Percentiles rank a stretch among this genome's conserved stretches.
phyloP scores from a whole-genome alignment of 202 grass and related monocot genomes.

The Saccharum hybrid region DNA sequence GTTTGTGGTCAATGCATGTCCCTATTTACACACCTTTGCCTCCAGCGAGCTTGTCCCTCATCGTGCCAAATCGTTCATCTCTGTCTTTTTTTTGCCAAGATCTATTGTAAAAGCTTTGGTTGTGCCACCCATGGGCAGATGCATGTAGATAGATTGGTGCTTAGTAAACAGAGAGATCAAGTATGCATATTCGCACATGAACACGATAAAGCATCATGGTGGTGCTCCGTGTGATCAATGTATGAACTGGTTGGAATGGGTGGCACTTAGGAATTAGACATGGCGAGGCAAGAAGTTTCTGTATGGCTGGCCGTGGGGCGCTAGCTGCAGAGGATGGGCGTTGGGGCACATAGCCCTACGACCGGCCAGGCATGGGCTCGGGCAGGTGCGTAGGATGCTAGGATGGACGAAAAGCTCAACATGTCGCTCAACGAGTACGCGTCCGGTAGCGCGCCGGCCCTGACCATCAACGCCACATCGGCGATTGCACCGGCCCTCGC shows the following conservation, averaged over 20 bases:
- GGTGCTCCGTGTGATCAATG: too few species aligned
- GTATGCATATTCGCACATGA: too few species aligned
- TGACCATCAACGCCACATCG: too few species aligned
- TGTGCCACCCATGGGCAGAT: too few species aligned
- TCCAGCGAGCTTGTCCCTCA: too few species aligned
- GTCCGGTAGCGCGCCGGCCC: constrained; percentile 52
- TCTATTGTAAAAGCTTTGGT: too few species aligned
- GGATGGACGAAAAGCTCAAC: constrained; percentile 46
- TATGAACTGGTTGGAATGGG: not conserved
- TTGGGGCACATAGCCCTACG: not conserved
- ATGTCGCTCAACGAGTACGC: constrained; percentile 82
- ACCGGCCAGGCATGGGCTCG: not conserved
- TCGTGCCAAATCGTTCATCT: too few species aligned
- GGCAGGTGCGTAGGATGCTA: not conserved
- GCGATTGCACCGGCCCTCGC: constrained; percentile 50
- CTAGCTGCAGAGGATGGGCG: not conserved
- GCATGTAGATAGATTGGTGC: too few species aligned
- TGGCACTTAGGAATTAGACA: not conserved
- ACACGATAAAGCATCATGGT: too few species aligned
- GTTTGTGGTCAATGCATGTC: not conserved
- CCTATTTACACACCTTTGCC: not conserved
- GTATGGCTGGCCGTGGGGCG: not conserved
- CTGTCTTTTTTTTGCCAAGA: too few species aligned
- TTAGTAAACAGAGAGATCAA: too few species aligned
- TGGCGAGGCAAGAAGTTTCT: not conserved